phyloP scores from a whole-genome alignment of 139 green algal genomes.

The Prasinococcaceae sp. region DNA sequence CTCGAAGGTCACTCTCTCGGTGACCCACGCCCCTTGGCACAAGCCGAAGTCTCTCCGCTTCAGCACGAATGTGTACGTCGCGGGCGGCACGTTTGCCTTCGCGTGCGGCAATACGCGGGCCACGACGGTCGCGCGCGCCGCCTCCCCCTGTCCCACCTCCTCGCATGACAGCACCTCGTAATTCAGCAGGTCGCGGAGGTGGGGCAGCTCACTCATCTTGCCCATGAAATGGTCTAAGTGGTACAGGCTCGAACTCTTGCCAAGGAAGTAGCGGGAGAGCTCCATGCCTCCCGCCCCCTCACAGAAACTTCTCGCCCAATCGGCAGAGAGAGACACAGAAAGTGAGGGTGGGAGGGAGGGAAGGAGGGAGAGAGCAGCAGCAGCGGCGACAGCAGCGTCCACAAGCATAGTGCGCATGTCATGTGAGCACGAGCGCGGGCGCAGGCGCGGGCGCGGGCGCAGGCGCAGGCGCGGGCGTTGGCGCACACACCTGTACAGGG shows the following conservation, averaged over 20 bases:
- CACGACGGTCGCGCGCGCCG: no score
- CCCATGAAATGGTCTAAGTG: background rate
- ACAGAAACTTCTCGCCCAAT: no score
- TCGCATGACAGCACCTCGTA: background rate
- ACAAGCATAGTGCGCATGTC: background rate
- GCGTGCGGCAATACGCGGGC: no score
- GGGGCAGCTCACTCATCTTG: background rate
- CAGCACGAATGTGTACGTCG: no score
- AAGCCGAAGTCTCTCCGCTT: no score
- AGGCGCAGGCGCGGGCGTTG: background rate
- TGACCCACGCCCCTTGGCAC: no score
- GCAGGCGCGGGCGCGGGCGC: background rate
- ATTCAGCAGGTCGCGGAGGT: background rate
- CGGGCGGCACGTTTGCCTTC: no score
- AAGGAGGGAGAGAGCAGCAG: background rate
- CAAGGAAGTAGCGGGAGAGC: no score
- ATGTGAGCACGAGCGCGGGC: background rate
- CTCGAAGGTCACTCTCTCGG: no score
- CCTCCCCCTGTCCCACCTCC: background rate
- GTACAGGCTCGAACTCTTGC: no score
- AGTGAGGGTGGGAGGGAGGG: slow-evolving; percentile 1
- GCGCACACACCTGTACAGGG: no score
- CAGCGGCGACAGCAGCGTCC: background rate
- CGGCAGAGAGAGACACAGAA: background rate
- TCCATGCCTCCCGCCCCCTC: no score